Evolutionary conservation across 805 yeast genomes (phyloP).

Genomic region (Sugiyamaella qingdaonensis): DNA sequence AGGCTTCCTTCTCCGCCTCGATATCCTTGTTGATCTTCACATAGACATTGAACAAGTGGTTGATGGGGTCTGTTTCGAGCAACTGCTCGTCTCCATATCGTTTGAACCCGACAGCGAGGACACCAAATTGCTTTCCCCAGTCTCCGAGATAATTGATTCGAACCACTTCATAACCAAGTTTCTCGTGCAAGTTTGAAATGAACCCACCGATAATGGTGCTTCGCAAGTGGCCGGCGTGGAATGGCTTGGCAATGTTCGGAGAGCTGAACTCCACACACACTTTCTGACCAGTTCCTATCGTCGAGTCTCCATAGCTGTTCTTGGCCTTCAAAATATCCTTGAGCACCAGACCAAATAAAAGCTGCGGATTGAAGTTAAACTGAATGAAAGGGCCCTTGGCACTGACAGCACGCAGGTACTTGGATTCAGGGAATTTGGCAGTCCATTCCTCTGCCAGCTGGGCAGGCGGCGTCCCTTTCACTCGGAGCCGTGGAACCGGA

Average conservation of each 20-base stretch:
- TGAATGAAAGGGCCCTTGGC: conserved; percentile 91
- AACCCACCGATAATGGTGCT: conserved; percentile 98
- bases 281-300: conserved; percentile 67
- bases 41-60: conserved; percentile 91
- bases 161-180: conserved; percentile 85
- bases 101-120: conserved; percentile 87
- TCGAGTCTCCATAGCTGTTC: conserved; percentile 64
- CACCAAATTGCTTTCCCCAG: conserved; percentile 99
- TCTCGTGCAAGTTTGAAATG: conserved; percentile 82
- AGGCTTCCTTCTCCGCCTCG: conserved; percentile 53
- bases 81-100: conserved; percentile 77
- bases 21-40: conserved; percentile 82
- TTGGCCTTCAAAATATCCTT: conserved; percentile 62
- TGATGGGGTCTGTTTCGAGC: conserved; percentile 75
- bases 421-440: conserved; percentile 65
- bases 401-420: conserved; percentile 62
- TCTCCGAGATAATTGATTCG: conserved; percentile 96
- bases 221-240: conserved; percentile 99
- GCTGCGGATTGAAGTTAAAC: conserved; percentile 69
- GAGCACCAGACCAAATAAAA: conserved; percentile 64
- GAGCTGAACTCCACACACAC: conserved; percentile 88
- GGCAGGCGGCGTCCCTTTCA: conserved; percentile 80
- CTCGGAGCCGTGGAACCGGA: conserved; percentile 85
- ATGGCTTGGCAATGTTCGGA: conserved; percentile 98
- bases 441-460: conserved; percentile 76